Evolutionary conservation across 768 basidiomycete genomes (phyloP).

Genomic region (Tremella fuciformis): DNA sequence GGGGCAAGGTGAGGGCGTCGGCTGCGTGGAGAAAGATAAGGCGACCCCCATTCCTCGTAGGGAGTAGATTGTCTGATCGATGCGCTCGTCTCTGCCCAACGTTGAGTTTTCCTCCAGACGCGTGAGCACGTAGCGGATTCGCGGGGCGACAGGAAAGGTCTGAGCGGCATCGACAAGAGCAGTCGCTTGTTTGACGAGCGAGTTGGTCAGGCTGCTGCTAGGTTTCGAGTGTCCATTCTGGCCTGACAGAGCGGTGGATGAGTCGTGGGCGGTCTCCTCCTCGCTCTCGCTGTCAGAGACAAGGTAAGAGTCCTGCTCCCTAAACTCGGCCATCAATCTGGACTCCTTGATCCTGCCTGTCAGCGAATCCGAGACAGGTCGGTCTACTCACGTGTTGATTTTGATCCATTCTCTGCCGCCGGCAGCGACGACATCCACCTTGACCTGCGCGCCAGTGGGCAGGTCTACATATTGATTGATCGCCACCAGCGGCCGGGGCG

Average conservation of each 20-base stretch:
- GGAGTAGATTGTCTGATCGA: too few relatives aligned
- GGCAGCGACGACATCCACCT: conserved; percentile 77
- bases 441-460: conserved; percentile 51
- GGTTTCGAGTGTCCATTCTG: too few relatives aligned
- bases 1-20: conserved; percentile 18
- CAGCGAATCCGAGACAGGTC: background rate
- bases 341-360: conserved; percentile 67
- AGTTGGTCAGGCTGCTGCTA: conserved; percentile 61
- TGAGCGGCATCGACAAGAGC: conserved; percentile 61
- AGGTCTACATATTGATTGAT: conserved; percentile 53
- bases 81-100: too few relatives aligned
- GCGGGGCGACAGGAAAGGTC: too few relatives aligned
- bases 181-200: conserved; percentile 68
- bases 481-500: conserved; percentile 60
- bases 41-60: too few relatives aligned
- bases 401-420: conserved; percentile 75
- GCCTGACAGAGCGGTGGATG: too few relatives aligned
- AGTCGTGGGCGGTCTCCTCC: too few relatives aligned
- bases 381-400: conserved; percentile 72
- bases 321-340: conserved; percentile 73
- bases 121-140: too few relatives aligned
- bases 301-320: conserved; percentile 62
- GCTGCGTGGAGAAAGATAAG: background rate
- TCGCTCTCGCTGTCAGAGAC: too few relatives aligned
- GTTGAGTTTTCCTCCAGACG: too few relatives aligned